Evolutionary conservation across 192 early-diverging fungal genomes (phyloP).

Genomic region (Gonapodya sp.): DNA sequence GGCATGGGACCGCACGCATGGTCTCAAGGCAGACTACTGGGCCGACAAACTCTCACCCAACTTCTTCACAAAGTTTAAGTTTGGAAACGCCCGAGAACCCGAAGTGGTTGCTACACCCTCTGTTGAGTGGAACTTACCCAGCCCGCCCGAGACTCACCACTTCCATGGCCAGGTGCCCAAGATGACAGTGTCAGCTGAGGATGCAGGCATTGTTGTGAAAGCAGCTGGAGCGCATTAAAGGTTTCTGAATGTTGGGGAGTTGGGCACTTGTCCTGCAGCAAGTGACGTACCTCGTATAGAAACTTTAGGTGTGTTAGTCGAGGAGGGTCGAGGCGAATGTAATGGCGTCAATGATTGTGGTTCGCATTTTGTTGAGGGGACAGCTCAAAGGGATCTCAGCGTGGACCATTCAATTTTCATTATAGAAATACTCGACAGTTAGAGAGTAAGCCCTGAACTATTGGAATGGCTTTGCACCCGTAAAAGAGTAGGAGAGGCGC

Average conservation of each 20-base stretch:
- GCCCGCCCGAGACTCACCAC: neutral
- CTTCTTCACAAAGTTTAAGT: constrained; percentile 9
- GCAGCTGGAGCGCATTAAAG: neutral
- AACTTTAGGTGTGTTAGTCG: neutral
- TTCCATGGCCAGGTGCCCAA: constrained; percentile 4
- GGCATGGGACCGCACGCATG: constrained; percentile 7
- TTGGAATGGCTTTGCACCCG: too few species aligned
- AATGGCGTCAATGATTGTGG: neutral
- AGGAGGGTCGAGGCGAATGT: neutral
- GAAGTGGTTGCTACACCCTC: neutral
- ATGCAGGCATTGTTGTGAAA: neutral
- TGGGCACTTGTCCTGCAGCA: neutral
- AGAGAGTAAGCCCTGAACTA: too few species aligned
- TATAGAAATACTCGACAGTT: too few species aligned
- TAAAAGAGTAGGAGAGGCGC: too few species aligned
- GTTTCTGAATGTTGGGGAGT: neutral
- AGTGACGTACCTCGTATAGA: neutral
- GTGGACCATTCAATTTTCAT: too few species aligned
- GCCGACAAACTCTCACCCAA: neutral
- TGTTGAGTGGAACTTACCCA: constrained; percentile 6
- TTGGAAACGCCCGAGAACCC: constrained; percentile 2
- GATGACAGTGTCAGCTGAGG: neutral
- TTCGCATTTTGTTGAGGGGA: neutral
- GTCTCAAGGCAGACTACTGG: constrained; percentile 1
- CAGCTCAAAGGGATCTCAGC: too few species aligned